These are phyloP conservation scores for Russula emetica DNA, from an alignment of 768 basidiomycete species.

Conservation along the genomic window DNA sequence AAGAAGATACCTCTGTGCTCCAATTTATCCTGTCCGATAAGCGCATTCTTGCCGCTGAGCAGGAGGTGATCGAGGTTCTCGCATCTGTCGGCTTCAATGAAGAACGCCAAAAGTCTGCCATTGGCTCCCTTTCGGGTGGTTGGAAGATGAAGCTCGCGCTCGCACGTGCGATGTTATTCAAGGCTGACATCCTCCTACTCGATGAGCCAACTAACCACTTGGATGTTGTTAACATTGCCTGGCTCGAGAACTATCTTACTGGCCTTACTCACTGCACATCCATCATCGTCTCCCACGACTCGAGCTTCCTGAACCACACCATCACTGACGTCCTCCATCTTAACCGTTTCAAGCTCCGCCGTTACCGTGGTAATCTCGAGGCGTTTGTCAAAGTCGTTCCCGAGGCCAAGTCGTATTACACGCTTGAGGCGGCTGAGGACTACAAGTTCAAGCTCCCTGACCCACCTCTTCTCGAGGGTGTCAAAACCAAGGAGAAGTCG, in stretches of 20 bases:
- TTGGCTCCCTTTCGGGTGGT: slow-evolving; percentile 92
- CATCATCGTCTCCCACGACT: slow-evolving; percentile 98
- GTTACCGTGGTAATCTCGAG: slow-evolving; percentile 95
- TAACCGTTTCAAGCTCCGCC: slow-evolving; percentile 96
- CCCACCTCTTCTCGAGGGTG: slow-evolving; percentile 96
- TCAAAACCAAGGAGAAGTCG: slow-evolving; percentile 99
- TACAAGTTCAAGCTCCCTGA: slow-evolving; percentile 98
- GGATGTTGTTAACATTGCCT: slow-evolving; percentile 96
- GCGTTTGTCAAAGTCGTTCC: slow-evolving; percentile 90
- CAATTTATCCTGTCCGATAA: slow-evolving; percentile 83
- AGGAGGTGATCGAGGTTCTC: slow-evolving; percentile 76
- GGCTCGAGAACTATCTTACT: slow-evolving; percentile 93
- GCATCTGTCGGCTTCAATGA: slow-evolving; percentile 89
- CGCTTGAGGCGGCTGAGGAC: slow-evolving; percentile 91
- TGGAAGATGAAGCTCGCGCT: slow-evolving; percentile 99
- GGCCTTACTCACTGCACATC: slow-evolving; percentile 88
- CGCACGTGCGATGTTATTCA: slow-evolving; percentile 96
- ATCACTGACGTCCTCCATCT: slow-evolving; percentile 97
- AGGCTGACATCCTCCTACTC: slow-evolving; percentile 92
- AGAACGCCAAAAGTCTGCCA: slow-evolving; percentile 78
- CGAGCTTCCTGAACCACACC: slow-evolving; percentile 94
- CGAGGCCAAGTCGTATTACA: slow-evolving; percentile 97
- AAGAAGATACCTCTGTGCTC: slow-evolving; percentile 86
- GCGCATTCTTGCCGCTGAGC: slow-evolving; percentile 65
- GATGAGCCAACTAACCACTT: slow-evolving; percentile 97